Conservation (phyloP, 2,329 filamentous ascomycete species). For the Sporothrix mexicana region DNA sequence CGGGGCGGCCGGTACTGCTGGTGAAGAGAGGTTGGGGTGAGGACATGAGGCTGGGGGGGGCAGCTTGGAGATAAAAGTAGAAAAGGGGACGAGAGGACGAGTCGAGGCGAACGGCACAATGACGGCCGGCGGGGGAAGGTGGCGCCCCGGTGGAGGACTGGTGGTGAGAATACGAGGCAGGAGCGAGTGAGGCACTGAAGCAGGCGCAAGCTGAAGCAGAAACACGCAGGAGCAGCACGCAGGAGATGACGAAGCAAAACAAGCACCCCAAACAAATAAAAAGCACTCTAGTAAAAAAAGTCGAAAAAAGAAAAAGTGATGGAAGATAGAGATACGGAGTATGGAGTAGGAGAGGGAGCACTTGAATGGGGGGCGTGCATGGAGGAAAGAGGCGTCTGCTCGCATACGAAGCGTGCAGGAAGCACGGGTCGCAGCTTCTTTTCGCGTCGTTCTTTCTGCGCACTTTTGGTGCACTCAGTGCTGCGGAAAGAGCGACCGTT, state of each 20-base stretch:
- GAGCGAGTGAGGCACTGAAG: not conserved
- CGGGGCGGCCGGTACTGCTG: not conserved
- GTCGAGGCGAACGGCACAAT: not conserved
- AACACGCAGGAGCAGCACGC: not conserved
- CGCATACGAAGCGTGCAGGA: not conserved
- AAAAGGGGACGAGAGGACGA: not conserved
- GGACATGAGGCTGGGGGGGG: not conserved
- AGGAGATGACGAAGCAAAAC: not conserved
- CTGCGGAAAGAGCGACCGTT: slow-evolving; percentile 7
- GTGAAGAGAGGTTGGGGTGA: slow-evolving; percentile 3
- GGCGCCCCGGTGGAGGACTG: slow-evolving; percentile 5
- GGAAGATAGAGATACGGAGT: not conserved
- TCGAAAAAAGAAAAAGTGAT: not conserved
- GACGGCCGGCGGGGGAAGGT: not conserved
- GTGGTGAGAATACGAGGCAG: slow-evolving; percentile 11
- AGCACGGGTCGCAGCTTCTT: slow-evolving; percentile 2
- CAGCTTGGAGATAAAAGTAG: too few relatives aligned
- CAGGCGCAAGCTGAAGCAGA: not conserved
- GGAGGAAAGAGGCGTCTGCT: not conserved
- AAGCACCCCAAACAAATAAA: not conserved
- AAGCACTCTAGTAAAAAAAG: not conserved
- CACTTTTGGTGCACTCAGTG: not conserved
- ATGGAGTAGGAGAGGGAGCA: not conserved
- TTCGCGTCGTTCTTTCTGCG: not conserved
- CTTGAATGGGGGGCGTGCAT: not conserved